A percentile compares a stretch with the other conserved stretches of the same genome.
Evolutionary conservation across 139 green algal genomes (phyloP).

Genomic region (Yamagishiella unicocca): DNA sequence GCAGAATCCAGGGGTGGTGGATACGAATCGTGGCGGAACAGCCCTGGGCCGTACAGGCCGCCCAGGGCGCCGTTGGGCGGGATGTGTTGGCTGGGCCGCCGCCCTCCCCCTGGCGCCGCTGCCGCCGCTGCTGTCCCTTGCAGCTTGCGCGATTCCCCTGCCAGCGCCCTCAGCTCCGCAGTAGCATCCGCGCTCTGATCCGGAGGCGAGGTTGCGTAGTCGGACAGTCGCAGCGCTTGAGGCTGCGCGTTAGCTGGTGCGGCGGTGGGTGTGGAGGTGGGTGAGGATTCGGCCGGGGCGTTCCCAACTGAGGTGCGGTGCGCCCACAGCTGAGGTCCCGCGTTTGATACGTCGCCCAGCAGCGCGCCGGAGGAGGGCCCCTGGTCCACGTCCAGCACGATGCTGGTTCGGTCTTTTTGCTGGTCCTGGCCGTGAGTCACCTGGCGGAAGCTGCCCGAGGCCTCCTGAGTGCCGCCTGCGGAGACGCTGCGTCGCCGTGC

Average conservation of each 20-base stretch:
- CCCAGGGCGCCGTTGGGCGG: slow-evolving; percentile 21
- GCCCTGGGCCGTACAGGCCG: slow-evolving; percentile 3
- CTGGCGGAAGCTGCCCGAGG: not conserved
- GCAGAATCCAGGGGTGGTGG: not conserved
- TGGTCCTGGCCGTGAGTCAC: not conserved
- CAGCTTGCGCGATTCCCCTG: not conserved
- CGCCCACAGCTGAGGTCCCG: not conserved
- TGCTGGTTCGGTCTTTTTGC: not conserved
- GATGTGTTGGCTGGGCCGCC: not conserved
- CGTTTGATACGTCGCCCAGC: too few species aligned
- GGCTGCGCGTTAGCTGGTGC: not conserved
- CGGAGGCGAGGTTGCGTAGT: slow-evolving; percentile 4
- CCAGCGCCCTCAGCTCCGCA: slow-evolving; percentile 4
- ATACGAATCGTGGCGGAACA: slow-evolving; percentile 36
- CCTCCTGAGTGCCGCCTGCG: not conserved
- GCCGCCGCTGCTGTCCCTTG: not conserved
- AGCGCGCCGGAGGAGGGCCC: not conserved
- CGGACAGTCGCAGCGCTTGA: slow-evolving; percentile 9
- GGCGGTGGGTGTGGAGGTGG: not conserved
- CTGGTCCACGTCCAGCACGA: not conserved
- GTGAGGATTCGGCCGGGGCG: not conserved
- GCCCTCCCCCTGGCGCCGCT: not conserved
- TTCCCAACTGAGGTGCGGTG: not conserved
- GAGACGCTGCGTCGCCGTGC: not conserved
- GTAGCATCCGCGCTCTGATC: slow-evolving; percentile 24